Base-by-base conservation (phyloP, 1,284 basidiomycete species). In the Polyporus tsugae region DNA sequence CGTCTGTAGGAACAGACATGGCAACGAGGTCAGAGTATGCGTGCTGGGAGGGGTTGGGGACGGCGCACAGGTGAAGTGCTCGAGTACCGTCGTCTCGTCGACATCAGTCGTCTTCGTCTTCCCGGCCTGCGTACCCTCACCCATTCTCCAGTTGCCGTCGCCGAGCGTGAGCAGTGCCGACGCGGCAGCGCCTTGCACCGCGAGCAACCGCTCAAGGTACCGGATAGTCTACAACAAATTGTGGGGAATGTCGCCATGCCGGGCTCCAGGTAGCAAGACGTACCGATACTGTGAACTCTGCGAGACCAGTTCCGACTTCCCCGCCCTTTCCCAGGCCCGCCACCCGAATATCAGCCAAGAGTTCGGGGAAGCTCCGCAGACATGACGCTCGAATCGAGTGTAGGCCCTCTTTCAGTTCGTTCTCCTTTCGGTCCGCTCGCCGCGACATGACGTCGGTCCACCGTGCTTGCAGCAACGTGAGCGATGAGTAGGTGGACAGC, bases 91-190 rank as follows among this genome's bases (percentile, higher is more conserved):
- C 36, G 79, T 80, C 72, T 91, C 90, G 67, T 88, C 87, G 22
- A 84, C 82, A 57, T 88, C 88, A 6, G 82, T 81, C 1, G 79
- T 72, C 68, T 86, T 87, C 3, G 78, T 70, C 73, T 87, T 89
- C 4, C 85, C 86, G 2, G 90, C 87, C 72, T 86, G 85, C 36
- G 91, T 84, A 2, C 93, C 92, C 70, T 93, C 92, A 4, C 93
- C 93, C 93, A 95, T 94, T 79, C 88, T 92, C 93, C 93, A 95
- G 72, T 95, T 95, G 3, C 93, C 93, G 70, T 95, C 93, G 0
- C 93, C 93, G 1, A 95, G 84, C 1, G 87, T 86, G 55, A 88
- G 76, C 44, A 95, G 80, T 0, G 89, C 88, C 2, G 91, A 82
- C 0, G 85, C 86, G 13, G 89, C 91, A 0, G 90, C 91, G 38